phyloP scores from a whole-genome alignment of 805 yeast species.

The Pichia phayaonensis region DNA sequence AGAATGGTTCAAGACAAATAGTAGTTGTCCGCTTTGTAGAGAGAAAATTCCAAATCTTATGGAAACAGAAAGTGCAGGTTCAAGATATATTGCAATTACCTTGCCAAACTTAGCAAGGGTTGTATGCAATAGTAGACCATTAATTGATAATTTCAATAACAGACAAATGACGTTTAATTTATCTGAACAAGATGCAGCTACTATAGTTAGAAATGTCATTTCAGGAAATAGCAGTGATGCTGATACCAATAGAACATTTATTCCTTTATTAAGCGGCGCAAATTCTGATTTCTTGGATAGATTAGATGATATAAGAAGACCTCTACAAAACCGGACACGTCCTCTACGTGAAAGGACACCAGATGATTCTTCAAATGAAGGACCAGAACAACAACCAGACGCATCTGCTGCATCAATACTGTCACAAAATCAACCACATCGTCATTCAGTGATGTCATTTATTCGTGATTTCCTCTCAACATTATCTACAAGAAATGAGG shows the following conservation, averaged over 20 bases:
- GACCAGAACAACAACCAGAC: background rate
- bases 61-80: slow-evolving; percentile 13
- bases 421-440: background rate
- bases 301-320: slow-evolving; percentile 1
- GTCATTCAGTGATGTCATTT: background rate
- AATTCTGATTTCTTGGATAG: background rate
- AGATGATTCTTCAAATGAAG: background rate
- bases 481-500: background rate
- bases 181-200: slow-evolving; percentile 20
- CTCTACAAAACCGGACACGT: background rate
- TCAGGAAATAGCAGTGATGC: background rate
- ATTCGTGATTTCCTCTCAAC: slow-evolving; percentile 8
- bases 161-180: slow-evolving; percentile 26
- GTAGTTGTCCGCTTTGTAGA: slow-evolving; percentile 85
- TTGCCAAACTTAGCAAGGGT: slow-evolving; percentile 31
- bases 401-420: background rate
- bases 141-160: slow-evolving; percentile 25
- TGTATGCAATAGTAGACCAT: slow-evolving; percentile 25
- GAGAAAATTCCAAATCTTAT: slow-evolving; percentile 34
- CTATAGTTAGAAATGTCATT: background rate
- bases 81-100: slow-evolving; percentile 25
- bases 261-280: background rate
- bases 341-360: background rate
- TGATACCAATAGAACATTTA: background rate
- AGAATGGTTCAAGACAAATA: slow-evolving; percentile 72